Conservation (phyloP, 768 basidiomycete species). For the Russula ochroleuca region DNA sequence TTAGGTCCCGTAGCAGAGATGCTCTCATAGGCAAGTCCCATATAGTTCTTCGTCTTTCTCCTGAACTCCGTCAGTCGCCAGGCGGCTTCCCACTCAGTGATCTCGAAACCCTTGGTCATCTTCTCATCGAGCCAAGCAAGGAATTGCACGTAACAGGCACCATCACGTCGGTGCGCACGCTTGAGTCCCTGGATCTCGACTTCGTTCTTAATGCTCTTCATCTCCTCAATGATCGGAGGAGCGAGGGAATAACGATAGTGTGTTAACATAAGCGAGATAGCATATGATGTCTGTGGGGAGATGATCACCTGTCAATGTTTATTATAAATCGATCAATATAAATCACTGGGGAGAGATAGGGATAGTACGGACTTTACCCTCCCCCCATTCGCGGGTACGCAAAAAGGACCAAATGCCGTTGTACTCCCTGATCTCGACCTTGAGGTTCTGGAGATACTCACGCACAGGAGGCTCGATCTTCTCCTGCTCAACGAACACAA, state of each 20-base stretch:
- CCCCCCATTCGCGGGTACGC: slow-evolving; percentile 68
- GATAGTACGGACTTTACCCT: slow-evolving; percentile 54
- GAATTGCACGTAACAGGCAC: slow-evolving; percentile 79
- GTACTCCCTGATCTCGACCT: slow-evolving; percentile 61
- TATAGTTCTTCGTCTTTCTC: slow-evolving; percentile 63
- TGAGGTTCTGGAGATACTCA: slow-evolving; percentile 53
- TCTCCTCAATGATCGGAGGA: slow-evolving; percentile 64
- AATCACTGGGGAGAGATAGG: neutral
- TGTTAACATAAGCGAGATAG: slow-evolving; percentile 80
- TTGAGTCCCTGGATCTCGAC: slow-evolving; percentile 79
- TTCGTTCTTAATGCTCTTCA: slow-evolving; percentile 87
- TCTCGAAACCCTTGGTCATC: slow-evolving; percentile 67
- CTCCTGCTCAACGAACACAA: slow-evolving; percentile 70
- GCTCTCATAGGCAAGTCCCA: slow-evolving; percentile 84
- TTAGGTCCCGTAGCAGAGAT: slow-evolving; percentile 89
- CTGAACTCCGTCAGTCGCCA: slow-evolving; percentile 78
- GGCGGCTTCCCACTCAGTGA: slow-evolving; percentile 91
- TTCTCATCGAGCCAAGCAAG: slow-evolving; percentile 88
- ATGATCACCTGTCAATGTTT: slow-evolving; percentile 50
- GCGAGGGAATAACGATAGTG: slow-evolving; percentile 73
- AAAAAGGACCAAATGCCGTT: slow-evolving; percentile 78
- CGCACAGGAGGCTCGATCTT: slow-evolving; percentile 60
- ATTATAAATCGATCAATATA: slow-evolving; percentile 1
- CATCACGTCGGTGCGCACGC: slow-evolving; percentile 86
- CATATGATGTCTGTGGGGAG: slow-evolving; percentile 70